Conservation (phyloP, 768 basidiomycete species). For the Suillus paluster region DNA sequence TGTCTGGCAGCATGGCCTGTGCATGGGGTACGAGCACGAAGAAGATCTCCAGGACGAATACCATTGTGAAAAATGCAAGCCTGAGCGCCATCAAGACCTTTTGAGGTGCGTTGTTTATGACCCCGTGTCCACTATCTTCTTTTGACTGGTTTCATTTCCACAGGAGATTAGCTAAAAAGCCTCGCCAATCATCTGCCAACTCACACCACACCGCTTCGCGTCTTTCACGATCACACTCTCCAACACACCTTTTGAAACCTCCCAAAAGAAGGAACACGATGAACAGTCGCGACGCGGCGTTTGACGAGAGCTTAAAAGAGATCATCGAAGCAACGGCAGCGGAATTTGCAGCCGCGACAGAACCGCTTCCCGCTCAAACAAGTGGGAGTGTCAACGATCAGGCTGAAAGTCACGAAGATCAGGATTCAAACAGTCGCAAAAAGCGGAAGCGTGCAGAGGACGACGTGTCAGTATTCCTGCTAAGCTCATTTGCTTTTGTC, state of each 20-base stretch:
- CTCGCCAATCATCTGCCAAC: slow-evolving; percentile 66
- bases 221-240: slow-evolving; percentile 78
- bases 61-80: slow-evolving; percentile 92
- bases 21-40: slow-evolving; percentile 90
- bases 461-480: slow-evolving; percentile 56
- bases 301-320: slow-evolving; percentile 86
- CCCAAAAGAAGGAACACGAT: slow-evolving; percentile 94
- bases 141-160: slow-evolving; percentile 20
- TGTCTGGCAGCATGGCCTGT: slow-evolving; percentile 97
- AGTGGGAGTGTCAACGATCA: slow-evolving; percentile 47
- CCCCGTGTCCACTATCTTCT: slow-evolving; percentile 18
- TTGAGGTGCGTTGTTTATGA: slow-evolving; percentile 62
- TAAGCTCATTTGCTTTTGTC: slow-evolving; percentile 5
- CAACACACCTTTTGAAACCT: slow-evolving; percentile 60
- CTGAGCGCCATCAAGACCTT: slow-evolving; percentile 82
- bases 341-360: slow-evolving; percentile 62
- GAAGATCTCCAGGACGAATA: slow-evolving; percentile 81
- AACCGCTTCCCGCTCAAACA: slow-evolving; percentile 38
- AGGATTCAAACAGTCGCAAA: slow-evolving; percentile 52
- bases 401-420: slow-evolving; percentile 49
- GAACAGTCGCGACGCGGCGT: slow-evolving; percentile 95
- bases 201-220: slow-evolving; percentile 65
- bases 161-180: slow-evolving; percentile 67
- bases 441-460: slow-evolving; percentile 82
- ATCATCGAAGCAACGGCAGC: slow-evolving; percentile 75